Base-by-base conservation (phyloP, 345 rosid species). In the Cardamine resedifolia region DNA sequence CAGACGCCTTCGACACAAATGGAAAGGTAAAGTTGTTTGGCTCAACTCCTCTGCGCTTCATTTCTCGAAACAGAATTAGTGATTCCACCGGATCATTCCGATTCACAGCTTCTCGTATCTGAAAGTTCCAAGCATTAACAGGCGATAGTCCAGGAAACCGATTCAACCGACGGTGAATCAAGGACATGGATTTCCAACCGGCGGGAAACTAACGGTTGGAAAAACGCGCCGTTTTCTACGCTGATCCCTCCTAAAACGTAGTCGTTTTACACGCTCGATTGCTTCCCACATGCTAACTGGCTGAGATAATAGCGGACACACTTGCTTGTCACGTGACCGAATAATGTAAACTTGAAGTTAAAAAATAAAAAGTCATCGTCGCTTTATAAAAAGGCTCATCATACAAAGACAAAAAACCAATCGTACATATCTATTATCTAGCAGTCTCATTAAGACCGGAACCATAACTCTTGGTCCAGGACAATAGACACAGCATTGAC, bases 21-120 rank as follows among this genome's bases (percentile, higher is more conserved):
- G 89, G 88, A 44, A 85, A 88, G 26, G 89, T 88, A 3, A 77
- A 77, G 68, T 83, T 82, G 83, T 82, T 79, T 2, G 95, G 88
- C 39, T 81, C 69, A 9, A 75, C 4, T 30, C 82, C 84, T 10
- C 43, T 47, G 26, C 76, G 83, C 73, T 83, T 83, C 87, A 86
- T 72, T 61, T 81, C 80, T 69, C 81, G 79, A 66, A 79, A 88
- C 33, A 83, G 74, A 15, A 62, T 27, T 53, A 88, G 78, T 38
- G 85, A 82, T 71, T 81, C 64, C 4, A 10, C 49, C 30, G 85
- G 50, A 39, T 70, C 43, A 65, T 79, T 69, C 33, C 71, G 77
- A 38, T 71, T 77, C 3, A 82, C 77, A 1, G 87, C 85, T 56
- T 81, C 82, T 58, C 85, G 78, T 70, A 88, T 71, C 20, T 47